phyloP scores from a whole-genome alignment of 768 basidiomycete genomes.

The Tricholoma furcatifolium region DNA sequence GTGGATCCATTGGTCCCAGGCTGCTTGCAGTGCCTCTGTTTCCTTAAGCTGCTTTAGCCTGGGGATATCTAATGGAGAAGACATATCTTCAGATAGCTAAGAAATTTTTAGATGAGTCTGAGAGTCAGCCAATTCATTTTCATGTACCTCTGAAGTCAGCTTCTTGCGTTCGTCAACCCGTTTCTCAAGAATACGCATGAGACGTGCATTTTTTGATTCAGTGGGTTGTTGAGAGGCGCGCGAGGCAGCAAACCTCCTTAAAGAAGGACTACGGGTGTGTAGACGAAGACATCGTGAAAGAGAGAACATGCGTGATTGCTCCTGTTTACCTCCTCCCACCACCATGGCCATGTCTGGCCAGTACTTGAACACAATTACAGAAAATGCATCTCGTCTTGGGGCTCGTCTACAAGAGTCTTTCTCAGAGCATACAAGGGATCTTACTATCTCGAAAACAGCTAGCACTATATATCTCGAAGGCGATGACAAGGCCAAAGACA shows the following conservation, averaged over 20 bases:
- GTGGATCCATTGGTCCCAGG: constrained; percentile 66
- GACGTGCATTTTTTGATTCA: constrained; percentile 45
- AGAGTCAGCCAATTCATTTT: not conserved
- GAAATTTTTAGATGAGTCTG: constrained; percentile 8
- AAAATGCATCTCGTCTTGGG: constrained; percentile 82
- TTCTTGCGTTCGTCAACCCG: constrained; percentile 49
- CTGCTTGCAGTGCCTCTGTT: constrained; percentile 60
- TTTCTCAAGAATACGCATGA: constrained; percentile 54
- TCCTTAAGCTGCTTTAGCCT: constrained; percentile 66
- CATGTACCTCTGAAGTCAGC: constrained; percentile 41
- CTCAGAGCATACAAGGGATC: constrained; percentile 77
- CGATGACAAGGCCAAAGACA: constrained; percentile 83
- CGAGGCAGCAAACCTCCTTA: constrained; percentile 7
- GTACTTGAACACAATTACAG: constrained; percentile 58
- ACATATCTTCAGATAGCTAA: constrained; percentile 53
- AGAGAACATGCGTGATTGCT: not conserved
- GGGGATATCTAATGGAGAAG: constrained; percentile 54
- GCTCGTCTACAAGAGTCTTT: constrained; percentile 82
- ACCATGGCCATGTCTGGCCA: constrained; percentile 37
- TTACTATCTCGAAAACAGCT: constrained; percentile 54
- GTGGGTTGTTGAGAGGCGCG: constrained; percentile 18
- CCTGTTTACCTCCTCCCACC: not conserved
- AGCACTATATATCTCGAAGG: constrained; percentile 64
- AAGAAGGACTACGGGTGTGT: constrained; percentile 3
- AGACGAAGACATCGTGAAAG: not conserved